Conservation (phyloP, 163 green algal genomes). For the Volvox carteri region DNA sequence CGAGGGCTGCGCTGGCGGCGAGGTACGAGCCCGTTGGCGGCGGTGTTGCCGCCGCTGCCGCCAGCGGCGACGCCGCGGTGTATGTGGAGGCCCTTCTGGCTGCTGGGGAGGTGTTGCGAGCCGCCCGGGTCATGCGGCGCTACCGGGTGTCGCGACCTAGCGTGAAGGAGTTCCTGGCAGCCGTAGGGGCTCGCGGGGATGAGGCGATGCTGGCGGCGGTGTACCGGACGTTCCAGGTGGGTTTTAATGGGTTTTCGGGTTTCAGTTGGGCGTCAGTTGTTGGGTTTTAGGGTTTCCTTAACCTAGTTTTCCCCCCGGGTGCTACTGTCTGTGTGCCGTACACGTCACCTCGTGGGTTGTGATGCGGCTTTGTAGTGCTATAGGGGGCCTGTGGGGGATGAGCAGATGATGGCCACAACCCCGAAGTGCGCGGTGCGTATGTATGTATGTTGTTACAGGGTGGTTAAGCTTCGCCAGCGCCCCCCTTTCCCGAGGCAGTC, state of each 20-base stretch:
- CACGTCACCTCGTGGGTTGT: too few relatives aligned
- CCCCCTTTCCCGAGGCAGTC: too few relatives aligned
- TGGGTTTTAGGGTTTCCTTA: neutral
- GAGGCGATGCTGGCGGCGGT: slow-evolving; percentile 12
- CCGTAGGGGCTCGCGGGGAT: slow-evolving; percentile 37
- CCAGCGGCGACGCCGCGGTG: neutral
- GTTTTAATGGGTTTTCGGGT: neutral
- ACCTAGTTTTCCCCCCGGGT: neutral
- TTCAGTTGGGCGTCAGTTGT: too few relatives aligned
- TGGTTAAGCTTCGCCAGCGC: too few relatives aligned
- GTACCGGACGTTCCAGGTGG: slow-evolving; percentile 45
- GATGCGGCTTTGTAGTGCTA: too few relatives aligned
- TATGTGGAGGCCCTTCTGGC: slow-evolving; percentile 48
- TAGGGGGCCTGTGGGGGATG: too few relatives aligned
- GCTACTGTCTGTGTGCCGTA: too few relatives aligned
- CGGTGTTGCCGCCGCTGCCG: neutral
- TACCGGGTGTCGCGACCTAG: slow-evolving; percentile 34
- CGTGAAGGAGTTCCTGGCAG: slow-evolving; percentile 36
- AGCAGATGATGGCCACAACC: too few relatives aligned
- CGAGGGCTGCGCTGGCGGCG: neutral
- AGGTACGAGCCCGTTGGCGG: slow-evolving; percentile 17
- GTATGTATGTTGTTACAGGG: too few relatives aligned
- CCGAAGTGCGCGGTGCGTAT: too few relatives aligned
- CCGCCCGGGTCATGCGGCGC: slow-evolving; percentile 32
- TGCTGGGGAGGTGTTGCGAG: slow-evolving; percentile 26